Evolutionary conservation across 768 basidiomycete species (phyloP).

Genomic region (Tulasnella sp.): DNA sequence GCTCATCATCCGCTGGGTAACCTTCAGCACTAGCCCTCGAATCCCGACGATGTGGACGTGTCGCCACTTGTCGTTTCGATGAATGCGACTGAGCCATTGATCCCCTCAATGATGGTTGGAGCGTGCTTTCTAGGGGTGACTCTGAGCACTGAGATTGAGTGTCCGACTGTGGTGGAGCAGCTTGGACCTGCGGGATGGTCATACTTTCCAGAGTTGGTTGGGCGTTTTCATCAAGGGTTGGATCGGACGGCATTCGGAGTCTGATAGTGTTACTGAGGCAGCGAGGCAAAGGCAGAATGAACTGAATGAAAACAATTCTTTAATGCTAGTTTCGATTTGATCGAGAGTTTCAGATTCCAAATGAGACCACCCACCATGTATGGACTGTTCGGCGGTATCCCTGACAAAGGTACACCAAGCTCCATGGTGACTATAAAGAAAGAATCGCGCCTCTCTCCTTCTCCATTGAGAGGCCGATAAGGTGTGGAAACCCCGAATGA

Average conservation of each 20-base stretch:
- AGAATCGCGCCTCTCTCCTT: slow-evolving; percentile 1
- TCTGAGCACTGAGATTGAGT: too few species aligned
- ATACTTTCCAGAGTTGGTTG: not conserved
- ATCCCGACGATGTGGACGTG: not conserved
- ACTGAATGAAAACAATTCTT: not conserved
- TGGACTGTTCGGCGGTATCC: not conserved
- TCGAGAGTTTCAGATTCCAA: not conserved
- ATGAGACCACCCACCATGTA: slow-evolving; percentile 3
- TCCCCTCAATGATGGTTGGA: too few species aligned
- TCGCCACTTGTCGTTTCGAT: too few species aligned
- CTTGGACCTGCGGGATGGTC: not conserved
- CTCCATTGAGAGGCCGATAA: not conserved
- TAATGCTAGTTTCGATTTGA: not conserved
- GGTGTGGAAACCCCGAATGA: not conserved
- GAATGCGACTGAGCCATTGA: too few species aligned
- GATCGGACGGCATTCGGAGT: not conserved
- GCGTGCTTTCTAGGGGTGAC: too few species aligned
- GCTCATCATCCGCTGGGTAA: not conserved
- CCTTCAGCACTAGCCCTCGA: not conserved
- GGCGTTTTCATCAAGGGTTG: not conserved
- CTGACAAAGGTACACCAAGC: not conserved
- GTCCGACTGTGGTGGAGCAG: not conserved
- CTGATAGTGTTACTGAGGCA: slow-evolving; percentile 5
- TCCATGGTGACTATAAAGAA: slow-evolving; percentile 6
- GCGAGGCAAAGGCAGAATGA: not conserved